Base-by-base conservation (phyloP, 805 yeast species). In the Debaryomyces hansenii region DNA sequence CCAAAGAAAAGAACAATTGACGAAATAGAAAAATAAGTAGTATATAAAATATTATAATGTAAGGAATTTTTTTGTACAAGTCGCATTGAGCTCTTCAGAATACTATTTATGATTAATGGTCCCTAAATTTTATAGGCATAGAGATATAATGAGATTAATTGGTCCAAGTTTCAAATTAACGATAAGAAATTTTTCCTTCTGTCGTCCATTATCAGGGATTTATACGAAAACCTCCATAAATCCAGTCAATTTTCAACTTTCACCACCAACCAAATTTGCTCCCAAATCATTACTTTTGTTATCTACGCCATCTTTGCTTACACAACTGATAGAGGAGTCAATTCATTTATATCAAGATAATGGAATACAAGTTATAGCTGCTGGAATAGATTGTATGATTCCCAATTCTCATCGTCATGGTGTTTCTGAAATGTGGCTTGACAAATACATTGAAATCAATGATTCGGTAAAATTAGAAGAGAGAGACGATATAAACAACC, bases 351-450 rank as follows among this genome's bases (percentile, higher is more conserved):
- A 58, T 48, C 63, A 66, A 36, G 31, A 57, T 14, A 44, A 58
- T 12, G 48, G 55, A 5, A 34, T 72, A 15, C 76, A 71, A 52
- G 63, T 70, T 2, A 53, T 67, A 9, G 75, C 72, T 11, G 77
- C 75, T 0, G 76, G 75, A 1, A 60, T 71, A 3, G 77, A 73
- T 45, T 54, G 70, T 3, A 62, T 68, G 14, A 62, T 65, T 11
- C 69, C 70, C 14, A 56, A 58, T 39, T 64, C 69, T 2, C 51
- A 50, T 9, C 48, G 69, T 29, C 58, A 62, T 48, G 78, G 77
- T 0, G 54, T 71, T 2, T 60, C 70, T 8, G 73, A 67, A 52
- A 52, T 73, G 47, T 73, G 78, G 78, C 46, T 64, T 20, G 67
- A 64, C 36, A 54, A 60, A 7, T 47, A 51, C 15, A 45, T 66